A percentile compares a stretch with the other conserved stretches of the same genome.
Conservation (phyloP, 768 basidiomycete species). For the Leccinum sublutescens region DNA sequence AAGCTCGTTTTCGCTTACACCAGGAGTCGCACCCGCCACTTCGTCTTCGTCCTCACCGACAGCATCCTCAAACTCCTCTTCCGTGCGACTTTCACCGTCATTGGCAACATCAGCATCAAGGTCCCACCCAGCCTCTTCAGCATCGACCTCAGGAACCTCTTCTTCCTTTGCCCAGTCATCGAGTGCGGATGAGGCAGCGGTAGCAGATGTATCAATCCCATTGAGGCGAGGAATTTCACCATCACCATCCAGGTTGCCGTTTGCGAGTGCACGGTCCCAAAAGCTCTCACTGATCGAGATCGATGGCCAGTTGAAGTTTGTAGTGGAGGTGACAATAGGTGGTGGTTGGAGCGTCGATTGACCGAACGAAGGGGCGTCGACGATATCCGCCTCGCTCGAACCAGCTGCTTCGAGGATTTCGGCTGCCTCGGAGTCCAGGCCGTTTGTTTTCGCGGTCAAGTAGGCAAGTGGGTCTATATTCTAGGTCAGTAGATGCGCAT, state of each 20-base stretch:
- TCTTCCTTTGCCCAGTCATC: constrained; percentile 88
- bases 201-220: constrained; percentile 55
- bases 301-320: constrained; percentile 82
- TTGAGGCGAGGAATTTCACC: constrained; percentile 67
- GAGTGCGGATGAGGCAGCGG: constrained; percentile 61
- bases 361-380: constrained; percentile 73
- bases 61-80: constrained; percentile 45
- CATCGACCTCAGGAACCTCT: constrained; percentile 66
- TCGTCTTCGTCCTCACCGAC: constrained; percentile 61
- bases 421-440: constrained; percentile 81
- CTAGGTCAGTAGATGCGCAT: constrained; percentile 9
- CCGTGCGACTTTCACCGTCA: constrained; percentile 48
- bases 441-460: constrained; percentile 94
- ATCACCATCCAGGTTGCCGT: constrained; percentile 69
- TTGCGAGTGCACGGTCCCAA: constrained; percentile 93
- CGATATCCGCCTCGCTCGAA: constrained; percentile 82
- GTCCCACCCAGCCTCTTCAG: constrained; percentile 81
- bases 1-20: constrained; percentile 81
- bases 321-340: constrained; percentile 69
- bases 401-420: constrained; percentile 91
- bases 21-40: constrained; percentile 77
- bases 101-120: constrained; percentile 78
- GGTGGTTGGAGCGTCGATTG: constrained; percentile 75
- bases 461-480: constrained; percentile 92
- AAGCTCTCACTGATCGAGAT: constrained; percentile 82